Evolutionary conservation across 805 yeast species (phyloP), one percentile per base, ranked within the genome.

Genomic region (Ascoidea asiatica): DNA sequence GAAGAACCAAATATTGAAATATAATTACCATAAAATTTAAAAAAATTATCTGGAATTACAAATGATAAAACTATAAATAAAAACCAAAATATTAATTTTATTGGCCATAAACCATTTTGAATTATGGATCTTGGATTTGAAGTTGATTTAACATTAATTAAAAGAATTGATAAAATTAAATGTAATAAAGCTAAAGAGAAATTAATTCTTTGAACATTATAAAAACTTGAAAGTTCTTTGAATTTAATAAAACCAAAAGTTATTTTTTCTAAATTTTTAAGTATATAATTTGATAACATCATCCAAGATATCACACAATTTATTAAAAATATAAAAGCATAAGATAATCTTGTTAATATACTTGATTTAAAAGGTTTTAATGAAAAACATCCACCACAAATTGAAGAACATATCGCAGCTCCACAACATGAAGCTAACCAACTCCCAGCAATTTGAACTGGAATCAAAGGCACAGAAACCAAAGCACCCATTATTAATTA

Each of bases 41-140:
- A 92, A 59, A 92, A 90, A 19, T 66, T 67, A 55, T 94, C 96
- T 1, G 97, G 97, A 41, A 92, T 76, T 44, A 84, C 59, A 60
- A 87, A 92, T 37, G 89, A 73, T 4, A 77, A 48, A 5, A 77
- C 68, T 4, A 80, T 62, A 17, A 87, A 65, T 3, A 64, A 55
- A 17, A 74, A 44, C 77, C 89, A 81, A 3, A 69, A 60, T 6
- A 77, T 54, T 8, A 86, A 61, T 61, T 92, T 92, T 41, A 79
- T 56, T 39, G 80, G 73, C 99, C 99, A 92, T 67, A 75, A 81
- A 3, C 95, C 95, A 60, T 94, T 92, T 59, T 92, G 98, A 39
- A 92, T 70, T 19, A 73, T 75, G 0, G 92, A 80, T 39, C 96
- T 70, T 19, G 89, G 82, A 57, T 87, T 79, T 23, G 74, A 63